These are phyloP conservation scores for Apostasia shenzhenica DNA, from an alignment of 106 monocot genomes.

Conservation along the genomic window DNA sequence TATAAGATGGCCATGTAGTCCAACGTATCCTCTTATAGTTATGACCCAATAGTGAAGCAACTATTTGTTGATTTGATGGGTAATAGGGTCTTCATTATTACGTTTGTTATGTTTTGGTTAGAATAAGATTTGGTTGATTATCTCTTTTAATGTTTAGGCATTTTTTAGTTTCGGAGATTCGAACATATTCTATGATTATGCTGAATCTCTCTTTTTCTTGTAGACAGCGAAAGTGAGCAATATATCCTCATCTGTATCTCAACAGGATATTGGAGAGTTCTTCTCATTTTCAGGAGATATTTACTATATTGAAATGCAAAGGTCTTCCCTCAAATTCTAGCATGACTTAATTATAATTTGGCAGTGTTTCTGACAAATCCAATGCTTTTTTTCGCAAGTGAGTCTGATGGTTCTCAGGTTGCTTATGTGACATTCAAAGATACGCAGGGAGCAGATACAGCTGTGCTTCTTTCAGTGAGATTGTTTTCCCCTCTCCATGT, in stretches of 20 bases:
- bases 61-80: no score
- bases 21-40: no score
- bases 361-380: background rate
- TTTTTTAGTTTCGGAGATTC: no score
- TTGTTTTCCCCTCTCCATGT: background rate
- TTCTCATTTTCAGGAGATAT: slow-evolving; percentile 95
- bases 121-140: no score
- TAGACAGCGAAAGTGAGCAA: slow-evolving; percentile 71
- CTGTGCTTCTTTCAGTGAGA: slow-evolving; percentile 84
- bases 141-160: no score
- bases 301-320: slow-evolving; percentile 73
- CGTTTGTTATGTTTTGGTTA: no score
- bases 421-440: slow-evolving; percentile 93
- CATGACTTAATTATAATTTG: background rate
- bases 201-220: no score
- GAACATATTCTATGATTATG: no score
- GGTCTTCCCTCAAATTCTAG: slow-evolving; percentile 25
- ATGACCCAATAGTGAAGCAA: no score
- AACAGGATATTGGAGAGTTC: slow-evolving; percentile 76
- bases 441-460: slow-evolving; percentile 87
- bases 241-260: slow-evolving; percentile 58
- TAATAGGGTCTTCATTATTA: no score
- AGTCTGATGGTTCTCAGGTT: slow-evolving; percentile 68
- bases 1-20: no score
- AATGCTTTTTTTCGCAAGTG: slow-evolving; percentile 29